These are phyloP conservation scores for Dictyostelium brefeldianum DNA, from an alignment of 78 protist species.

Conservation along the genomic window DNA sequence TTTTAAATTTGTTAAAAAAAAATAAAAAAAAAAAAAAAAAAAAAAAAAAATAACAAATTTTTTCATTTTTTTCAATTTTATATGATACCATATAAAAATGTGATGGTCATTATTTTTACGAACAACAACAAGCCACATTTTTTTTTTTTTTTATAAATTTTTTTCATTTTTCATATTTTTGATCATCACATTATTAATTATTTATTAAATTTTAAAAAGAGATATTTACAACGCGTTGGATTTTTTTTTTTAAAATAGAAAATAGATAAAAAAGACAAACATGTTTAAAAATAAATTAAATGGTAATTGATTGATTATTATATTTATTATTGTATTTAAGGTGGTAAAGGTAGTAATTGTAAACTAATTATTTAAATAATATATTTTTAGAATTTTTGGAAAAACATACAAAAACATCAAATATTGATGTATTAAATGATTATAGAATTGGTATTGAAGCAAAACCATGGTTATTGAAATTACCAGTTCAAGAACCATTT, in stretches of 20 bases:
- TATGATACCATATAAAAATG: too few species aligned
- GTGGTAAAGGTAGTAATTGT: too few species aligned
- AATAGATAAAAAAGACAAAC: not conserved
- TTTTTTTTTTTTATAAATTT: not conserved
- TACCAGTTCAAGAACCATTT: conserved; percentile 76
- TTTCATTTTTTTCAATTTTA: not conserved
- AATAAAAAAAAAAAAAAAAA: conserved; percentile 21
- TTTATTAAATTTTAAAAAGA: not conserved
- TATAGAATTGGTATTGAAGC: conserved; percentile 77
- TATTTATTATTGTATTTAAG: too few species aligned
- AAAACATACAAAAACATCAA: conserved; percentile 29
- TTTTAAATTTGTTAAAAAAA: not conserved
- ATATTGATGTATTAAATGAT: conserved; percentile 39
- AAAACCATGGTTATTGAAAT: conserved; percentile 56
- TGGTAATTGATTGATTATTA: not conserved
- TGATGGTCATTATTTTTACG: too few species aligned
- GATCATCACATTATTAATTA: not conserved
- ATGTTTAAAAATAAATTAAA: not conserved
- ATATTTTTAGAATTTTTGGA: conserved; percentile 41
- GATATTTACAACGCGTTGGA: not conserved
- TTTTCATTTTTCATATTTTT: not conserved
- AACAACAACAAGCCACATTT: too few species aligned
- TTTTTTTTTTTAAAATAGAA: not conserved
- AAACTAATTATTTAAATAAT: too few species aligned
- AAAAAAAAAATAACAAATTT: not conserved